Percentiles rank a stretch among this genome's conserved stretches.
Evolutionary conservation across 2,329 filamentous ascomycete genomes (phyloP).

Genomic region (Thermothelomyces thermophilus): DNA sequence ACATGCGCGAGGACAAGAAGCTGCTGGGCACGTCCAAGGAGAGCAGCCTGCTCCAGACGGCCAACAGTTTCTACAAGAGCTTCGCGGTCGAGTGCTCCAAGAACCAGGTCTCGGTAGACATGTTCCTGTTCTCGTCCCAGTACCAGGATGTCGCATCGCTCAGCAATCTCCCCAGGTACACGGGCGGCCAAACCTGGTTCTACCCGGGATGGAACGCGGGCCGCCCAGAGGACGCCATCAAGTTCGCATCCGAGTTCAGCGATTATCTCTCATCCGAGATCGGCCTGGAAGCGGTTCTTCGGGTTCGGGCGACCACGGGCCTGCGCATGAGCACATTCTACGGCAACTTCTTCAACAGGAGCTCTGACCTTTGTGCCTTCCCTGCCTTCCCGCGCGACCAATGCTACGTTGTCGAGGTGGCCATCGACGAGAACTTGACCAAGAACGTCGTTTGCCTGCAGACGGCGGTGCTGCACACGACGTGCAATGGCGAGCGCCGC

Average conservation of each 20-base stretch:
- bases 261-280: constrained; percentile 97
- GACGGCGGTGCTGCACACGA: constrained; percentile 91
- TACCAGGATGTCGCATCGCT: constrained; percentile 97
- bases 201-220: constrained; percentile 98
- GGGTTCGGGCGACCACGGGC: constrained; percentile 90
- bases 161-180: constrained; percentile 92
- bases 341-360: constrained; percentile 98
- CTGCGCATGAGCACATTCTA: constrained; percentile 97
- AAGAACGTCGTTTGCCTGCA: constrained; percentile 92
- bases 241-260: constrained; percentile 94
- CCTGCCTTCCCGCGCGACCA: constrained; percentile 96
- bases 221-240: constrained; percentile 89
- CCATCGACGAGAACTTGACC: constrained; percentile 88
- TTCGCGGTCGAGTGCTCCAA: constrained; percentile 99
- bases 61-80: constrained; percentile 96
- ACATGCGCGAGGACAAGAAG: constrained; percentile 95
- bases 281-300: constrained; percentile 88
- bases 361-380: constrained; percentile 95
- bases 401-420: constrained; percentile 95
- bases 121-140: constrained; percentile 93
- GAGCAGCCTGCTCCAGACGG: constrained; percentile 77
- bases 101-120: constrained; percentile 96
- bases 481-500: constrained; percentile 91
- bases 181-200: constrained; percentile 96
- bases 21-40: constrained; percentile 91